phyloP scores from a whole-genome alignment of 2,329 filamentous ascomycete genomes.

The Cryphonectria parasitica region DNA sequence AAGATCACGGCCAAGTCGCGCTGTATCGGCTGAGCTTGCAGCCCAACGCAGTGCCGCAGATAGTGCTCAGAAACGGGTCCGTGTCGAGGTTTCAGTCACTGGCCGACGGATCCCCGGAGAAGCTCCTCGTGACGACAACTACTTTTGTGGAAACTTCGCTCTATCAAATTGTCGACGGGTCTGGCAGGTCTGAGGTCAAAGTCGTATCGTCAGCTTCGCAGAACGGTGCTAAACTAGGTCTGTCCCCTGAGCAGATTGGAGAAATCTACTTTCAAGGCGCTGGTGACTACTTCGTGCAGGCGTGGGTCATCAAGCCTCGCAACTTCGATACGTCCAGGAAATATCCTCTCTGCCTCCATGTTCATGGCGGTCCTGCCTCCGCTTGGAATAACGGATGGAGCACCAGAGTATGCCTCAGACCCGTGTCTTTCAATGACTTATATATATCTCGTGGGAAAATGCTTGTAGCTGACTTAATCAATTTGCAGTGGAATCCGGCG shows the following conservation, averaged over 20 bases:
- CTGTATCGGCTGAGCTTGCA: constrained; percentile 42
- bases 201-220: constrained; percentile 39
- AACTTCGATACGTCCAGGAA: constrained; percentile 42
- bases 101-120: constrained; percentile 33
- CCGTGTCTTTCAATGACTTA: not conserved
- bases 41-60: constrained; percentile 34
- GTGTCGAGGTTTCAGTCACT: constrained; percentile 36
- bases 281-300: constrained; percentile 42
- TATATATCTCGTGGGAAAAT: not conserved
- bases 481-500: constrained; percentile 53
- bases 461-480: not conserved
- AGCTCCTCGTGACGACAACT: constrained; percentile 43
- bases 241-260: constrained; percentile 43
- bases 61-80: constrained; percentile 36
- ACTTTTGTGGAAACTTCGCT: constrained; percentile 44
- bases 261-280: constrained; percentile 48
- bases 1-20: constrained; percentile 39
- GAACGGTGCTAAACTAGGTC: constrained; percentile 38
- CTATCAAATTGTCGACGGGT: constrained; percentile 42
- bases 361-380: constrained; percentile 47
- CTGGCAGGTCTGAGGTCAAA: constrained; percentile 30
- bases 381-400: constrained; percentile 60
- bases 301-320: constrained; percentile 45
- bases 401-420: constrained; percentile 40
- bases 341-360: constrained; percentile 44